Percentiles rank a stretch among this genome's conserved stretches.
These are phyloP conservation scores for Yamagishiella unicocca DNA, from an alignment of 139 green algal species.

Conservation along the genomic window DNA sequence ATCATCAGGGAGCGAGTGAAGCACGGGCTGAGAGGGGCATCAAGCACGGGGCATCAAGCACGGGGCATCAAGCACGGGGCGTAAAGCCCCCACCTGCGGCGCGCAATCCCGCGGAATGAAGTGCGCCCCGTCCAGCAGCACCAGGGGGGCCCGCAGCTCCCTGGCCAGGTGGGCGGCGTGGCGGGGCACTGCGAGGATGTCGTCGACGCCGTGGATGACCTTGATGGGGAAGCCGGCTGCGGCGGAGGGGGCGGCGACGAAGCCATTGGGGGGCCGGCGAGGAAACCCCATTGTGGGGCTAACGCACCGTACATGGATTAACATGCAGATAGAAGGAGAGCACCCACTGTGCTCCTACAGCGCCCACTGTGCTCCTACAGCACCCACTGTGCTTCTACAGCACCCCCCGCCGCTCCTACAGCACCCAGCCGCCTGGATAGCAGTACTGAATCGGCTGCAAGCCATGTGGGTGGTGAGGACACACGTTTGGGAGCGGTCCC, in stretches of 20 bases:
- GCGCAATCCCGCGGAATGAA: conserved; percentile 68
- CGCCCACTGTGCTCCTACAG: no score
- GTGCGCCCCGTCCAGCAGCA: conserved; percentile 67
- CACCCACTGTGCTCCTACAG: not conserved
- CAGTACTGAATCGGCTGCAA: no score
- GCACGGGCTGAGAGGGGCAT: not conserved
- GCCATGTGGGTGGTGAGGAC: no score
- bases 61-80: not conserved
- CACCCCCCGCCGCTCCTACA: no score
- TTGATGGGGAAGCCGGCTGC: conserved; percentile 39
- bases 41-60: not conserved
- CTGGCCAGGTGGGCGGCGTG: conserved; percentile 9
- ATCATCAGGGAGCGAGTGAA: not conserved
- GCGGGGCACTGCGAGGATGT: conserved; percentile 18
- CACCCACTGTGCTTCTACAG: no score
- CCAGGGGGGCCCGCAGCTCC: conserved; percentile 14
- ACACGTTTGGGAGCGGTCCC: no score
- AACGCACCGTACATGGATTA: not conserved
- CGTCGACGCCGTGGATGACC: conserved; percentile 32
- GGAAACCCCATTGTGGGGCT: not conserved
- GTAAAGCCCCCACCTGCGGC: conserved; percentile 26
- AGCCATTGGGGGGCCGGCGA: not conserved
- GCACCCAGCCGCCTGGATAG: no score
- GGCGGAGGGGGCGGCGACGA: not conserved
- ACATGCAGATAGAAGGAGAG: not conserved